These are phyloP conservation scores for Gentiana macrophylla DNA, from an alignment of 257 asterid species.

Conservation along the genomic window DNA sequence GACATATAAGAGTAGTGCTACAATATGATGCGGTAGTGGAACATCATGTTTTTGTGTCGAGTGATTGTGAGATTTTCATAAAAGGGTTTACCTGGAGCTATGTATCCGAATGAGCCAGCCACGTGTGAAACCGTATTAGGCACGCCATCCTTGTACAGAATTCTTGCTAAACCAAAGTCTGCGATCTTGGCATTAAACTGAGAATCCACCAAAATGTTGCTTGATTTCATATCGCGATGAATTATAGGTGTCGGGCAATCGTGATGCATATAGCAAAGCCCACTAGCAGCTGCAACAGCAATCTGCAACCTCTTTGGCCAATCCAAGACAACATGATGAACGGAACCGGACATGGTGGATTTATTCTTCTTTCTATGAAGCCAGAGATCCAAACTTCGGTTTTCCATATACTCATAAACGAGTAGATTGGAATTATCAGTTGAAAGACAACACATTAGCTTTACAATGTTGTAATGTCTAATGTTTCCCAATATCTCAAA, in stretches of 20 bases:
- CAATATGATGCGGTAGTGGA: too few relatives aligned
- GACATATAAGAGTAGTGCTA: neutral
- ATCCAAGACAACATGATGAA: slow-evolving; percentile 26
- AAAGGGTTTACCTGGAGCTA: slow-evolving; percentile 27
- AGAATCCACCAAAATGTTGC: slow-evolving; percentile 5
- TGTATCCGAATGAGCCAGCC: slow-evolving; percentile 38
- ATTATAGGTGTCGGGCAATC: neutral
- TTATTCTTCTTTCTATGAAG: slow-evolving; percentile 34
- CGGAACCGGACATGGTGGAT: slow-evolving; percentile 20
- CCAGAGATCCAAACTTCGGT: slow-evolving; percentile 72
- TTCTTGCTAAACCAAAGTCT: slow-evolving; percentile 9
- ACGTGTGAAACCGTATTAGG: slow-evolving; percentile 28
- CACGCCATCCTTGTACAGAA: slow-evolving; percentile 24
- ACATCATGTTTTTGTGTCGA: too few relatives aligned
- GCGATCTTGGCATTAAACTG: slow-evolving; percentile 8
- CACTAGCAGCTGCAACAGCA: slow-evolving; percentile 18
- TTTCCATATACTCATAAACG: slow-evolving; percentile 76
- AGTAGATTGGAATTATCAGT: slow-evolving; percentile 50
- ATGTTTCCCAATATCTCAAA: slow-evolving; percentile 54
- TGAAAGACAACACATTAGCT: slow-evolving; percentile 64
- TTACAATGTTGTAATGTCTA: slow-evolving; percentile 70
- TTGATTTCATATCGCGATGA: slow-evolving; percentile 11
- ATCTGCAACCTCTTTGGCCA: slow-evolving; percentile 32
- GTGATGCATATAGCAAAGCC: slow-evolving; percentile 8
- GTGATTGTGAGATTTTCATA: too few relatives aligned